These are phyloP conservation scores for Sambucus nigra DNA, from an alignment of 129 eudicot species.

Conservation along the genomic window DNA sequence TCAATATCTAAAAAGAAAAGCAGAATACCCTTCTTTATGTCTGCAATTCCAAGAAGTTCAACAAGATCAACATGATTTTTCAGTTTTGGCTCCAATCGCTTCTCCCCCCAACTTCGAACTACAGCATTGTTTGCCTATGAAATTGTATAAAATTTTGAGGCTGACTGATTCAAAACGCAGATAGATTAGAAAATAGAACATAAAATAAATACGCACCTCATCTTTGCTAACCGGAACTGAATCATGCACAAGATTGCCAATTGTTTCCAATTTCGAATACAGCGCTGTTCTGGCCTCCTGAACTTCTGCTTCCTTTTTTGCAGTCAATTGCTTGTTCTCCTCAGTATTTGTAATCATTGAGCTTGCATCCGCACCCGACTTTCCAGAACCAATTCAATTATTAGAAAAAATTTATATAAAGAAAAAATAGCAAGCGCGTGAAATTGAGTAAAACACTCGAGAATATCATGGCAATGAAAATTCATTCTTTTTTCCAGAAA, in stretches of 20 bases:
- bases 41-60: slow-evolving; percentile 86
- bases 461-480: not conserved
- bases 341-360: slow-evolving; percentile 39
- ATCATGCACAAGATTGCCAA: slow-evolving; percentile 92
- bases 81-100: slow-evolving; percentile 45
- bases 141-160: not conserved
- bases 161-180: not conserved
- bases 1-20: not conserved
- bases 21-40: slow-evolving; percentile 53
- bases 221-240: slow-evolving; percentile 83
- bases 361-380: slow-evolving; percentile 76
- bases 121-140: slow-evolving; percentile 67
- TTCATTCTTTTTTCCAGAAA: too few species aligned
- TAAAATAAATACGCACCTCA: slow-evolving; percentile 45
- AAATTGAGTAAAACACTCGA: not conserved
- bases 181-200: not conserved
- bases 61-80: slow-evolving; percentile 90
- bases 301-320: slow-evolving; percentile 53
- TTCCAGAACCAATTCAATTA: slow-evolving; percentile 6
- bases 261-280: slow-evolving; percentile 41
- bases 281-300: slow-evolving; percentile 45
- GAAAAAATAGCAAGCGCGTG: not conserved
- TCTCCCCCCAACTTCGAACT: slow-evolving; percentile 78
- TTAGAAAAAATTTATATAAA: not conserved
- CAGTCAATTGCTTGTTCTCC: slow-evolving; percentile 48